Conservation (phyloP, 164 flowering plant species). For the Macadamia tetraphylla region DNA sequence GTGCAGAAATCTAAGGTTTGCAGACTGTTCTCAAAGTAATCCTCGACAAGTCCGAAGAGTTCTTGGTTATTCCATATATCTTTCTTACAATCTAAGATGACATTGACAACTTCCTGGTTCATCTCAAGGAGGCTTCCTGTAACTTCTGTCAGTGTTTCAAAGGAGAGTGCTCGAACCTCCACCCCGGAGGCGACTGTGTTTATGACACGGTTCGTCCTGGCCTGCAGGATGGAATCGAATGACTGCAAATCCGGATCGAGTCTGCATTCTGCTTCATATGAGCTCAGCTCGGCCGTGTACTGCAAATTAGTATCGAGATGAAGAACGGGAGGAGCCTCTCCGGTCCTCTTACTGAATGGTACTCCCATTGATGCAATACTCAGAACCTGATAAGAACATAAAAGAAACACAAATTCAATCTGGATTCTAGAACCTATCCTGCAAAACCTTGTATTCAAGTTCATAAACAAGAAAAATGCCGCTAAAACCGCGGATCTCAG, state of each 20-base stretch:
- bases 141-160: constrained; percentile 60
- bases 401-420: not conserved
- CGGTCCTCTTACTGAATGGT: constrained; percentile 22
- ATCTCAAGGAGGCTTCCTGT: constrained; percentile 60
- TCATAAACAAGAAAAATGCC: too few relatives aligned
- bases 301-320: constrained; percentile 12
- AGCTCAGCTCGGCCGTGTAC: constrained; percentile 40
- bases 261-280: constrained; percentile 59
- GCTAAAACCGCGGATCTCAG: not conserved
- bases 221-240: constrained; percentile 50
- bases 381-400: not conserved
- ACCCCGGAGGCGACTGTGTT: constrained; percentile 45
- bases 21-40: constrained; percentile 69
- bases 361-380: constrained; percentile 19
- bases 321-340: constrained; percentile 16
- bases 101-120: constrained; percentile 69
- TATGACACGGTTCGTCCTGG: constrained; percentile 51
- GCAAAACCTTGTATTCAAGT: too few relatives aligned
- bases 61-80: constrained; percentile 71
- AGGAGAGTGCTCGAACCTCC: constrained; percentile 50
- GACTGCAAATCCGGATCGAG: constrained; percentile 49
- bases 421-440: too few relatives aligned
- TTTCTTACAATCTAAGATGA: constrained; percentile 50
- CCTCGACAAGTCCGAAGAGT: constrained; percentile 56
- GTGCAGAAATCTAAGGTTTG: constrained; percentile 71